Percentiles rank a stretch among this genome's conserved stretches.
These are phyloP conservation scores for Dichotomopilus funicola DNA, from an alignment of 2,329 filamentous ascomycete species.

Conservation along the genomic window DNA sequence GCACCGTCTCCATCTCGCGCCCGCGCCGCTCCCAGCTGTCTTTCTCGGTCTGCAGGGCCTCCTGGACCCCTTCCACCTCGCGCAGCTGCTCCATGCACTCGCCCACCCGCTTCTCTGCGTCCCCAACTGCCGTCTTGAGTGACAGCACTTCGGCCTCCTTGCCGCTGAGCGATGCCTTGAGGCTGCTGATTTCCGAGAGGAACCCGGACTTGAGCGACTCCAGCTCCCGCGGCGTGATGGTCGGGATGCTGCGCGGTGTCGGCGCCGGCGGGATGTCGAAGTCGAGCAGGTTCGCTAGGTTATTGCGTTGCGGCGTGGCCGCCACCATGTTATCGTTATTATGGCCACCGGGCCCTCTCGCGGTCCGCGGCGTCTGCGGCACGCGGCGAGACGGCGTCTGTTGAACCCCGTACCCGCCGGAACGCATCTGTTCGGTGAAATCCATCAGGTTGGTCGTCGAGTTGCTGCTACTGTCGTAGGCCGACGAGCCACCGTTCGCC, in stretches of 20 bases:
- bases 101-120: conserved; percentile 87
- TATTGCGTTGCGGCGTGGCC: conserved; percentile 45
- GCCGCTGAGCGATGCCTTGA: conserved; percentile 84
- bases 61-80: conserved; percentile 64
- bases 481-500: conserved; percentile 22
- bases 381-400: conserved; percentile 40
- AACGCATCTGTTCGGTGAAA: conserved; percentile 68
- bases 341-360: conserved; percentile 29
- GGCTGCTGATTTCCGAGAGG: conserved; percentile 86
- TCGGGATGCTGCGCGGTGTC: conserved; percentile 85
- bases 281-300: conserved; percentile 66
- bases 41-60: conserved; percentile 68
- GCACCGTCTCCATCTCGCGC: conserved; percentile 75
- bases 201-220: conserved; percentile 89
- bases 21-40: conserved; percentile 78
- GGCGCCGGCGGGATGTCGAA: conserved; percentile 92
- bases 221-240: conserved; percentile 83
- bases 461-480: conserved; percentile 52
- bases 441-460: conserved; percentile 80
- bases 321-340: conserved; percentile 3
- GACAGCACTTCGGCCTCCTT: conserved; percentile 88
- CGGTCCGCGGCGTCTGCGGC: conserved; percentile 25
- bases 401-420: conserved; percentile 30
- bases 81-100: conserved; percentile 77
- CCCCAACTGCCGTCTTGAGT: conserved; percentile 77